Evolutionary conservation across 2,329 filamentous ascomycete species (phyloP).

Genomic region (Pseudofabraea citricarpa): DNA sequence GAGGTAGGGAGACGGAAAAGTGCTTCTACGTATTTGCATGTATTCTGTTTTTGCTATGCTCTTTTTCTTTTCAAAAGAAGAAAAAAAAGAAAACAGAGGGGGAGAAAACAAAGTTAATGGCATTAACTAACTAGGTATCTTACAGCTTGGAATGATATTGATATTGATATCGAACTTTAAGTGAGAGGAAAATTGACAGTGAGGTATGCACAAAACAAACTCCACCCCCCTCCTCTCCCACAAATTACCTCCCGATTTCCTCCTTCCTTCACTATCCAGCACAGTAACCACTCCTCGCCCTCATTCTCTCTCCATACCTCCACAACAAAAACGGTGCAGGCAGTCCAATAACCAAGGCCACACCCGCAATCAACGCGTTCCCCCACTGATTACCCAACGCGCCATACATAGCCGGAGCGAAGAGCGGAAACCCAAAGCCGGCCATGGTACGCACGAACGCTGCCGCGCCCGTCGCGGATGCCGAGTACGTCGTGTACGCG

Average conservation of each 20-base stretch:
- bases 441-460: slow-evolving; percentile 6
- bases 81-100: no score
- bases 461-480: slow-evolving; percentile 46
- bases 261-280: background rate
- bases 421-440: slow-evolving; percentile 37
- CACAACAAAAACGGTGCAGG: slow-evolving; percentile 38
- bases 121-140: no score
- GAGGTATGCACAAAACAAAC: no score
- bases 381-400: slow-evolving; percentile 40
- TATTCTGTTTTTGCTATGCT: no score
- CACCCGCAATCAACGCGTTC: slow-evolving; percentile 35
- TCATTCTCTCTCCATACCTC: slow-evolving; percentile 23
- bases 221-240: background rate
- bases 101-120: no score
- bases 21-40: no score
- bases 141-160: no score
- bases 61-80: no score
- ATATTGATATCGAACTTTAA: no score
- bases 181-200: no score
- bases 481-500: slow-evolving; percentile 27
- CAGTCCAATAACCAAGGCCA: slow-evolving; percentile 39
- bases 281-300: slow-evolving; percentile 36
- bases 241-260: background rate
- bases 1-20: no score
- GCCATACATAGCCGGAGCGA: slow-evolving; percentile 16